Percentiles rank a stretch among this genome's conserved stretches.
phyloP scores from a whole-genome alignment of 495 filamentous ascomycete genomes.

The Penicillium crystallinum region DNA sequence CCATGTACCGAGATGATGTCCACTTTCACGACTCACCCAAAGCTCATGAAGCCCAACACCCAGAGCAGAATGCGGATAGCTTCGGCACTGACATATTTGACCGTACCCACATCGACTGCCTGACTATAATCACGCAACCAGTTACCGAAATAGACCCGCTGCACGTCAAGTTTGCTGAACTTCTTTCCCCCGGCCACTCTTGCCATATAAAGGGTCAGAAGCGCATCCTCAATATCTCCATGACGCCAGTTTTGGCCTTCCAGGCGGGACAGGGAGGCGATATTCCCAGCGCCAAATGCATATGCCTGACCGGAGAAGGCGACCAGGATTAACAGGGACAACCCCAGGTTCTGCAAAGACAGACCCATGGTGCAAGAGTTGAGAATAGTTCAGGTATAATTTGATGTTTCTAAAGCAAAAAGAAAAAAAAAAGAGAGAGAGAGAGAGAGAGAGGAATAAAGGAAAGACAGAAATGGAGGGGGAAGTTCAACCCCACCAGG shows the following conservation, averaged over 20 bases:
- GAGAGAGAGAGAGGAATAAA: neutral
- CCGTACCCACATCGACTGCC: slow-evolving; percentile 71
- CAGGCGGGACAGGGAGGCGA: slow-evolving; percentile 67
- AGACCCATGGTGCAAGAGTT: slow-evolving; percentile 17
- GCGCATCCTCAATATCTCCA: slow-evolving; percentile 83
- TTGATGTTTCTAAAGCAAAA: neutral
- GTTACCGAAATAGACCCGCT: slow-evolving; percentile 84
- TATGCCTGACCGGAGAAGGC: slow-evolving; percentile 57
- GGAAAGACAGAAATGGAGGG: neutral
- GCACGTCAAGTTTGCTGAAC: slow-evolving; percentile 82
- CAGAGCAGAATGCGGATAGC: slow-evolving; percentile 78
- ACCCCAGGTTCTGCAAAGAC: slow-evolving; percentile 26
- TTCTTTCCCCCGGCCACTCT: slow-evolving; percentile 73
- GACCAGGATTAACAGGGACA: slow-evolving; percentile 52
- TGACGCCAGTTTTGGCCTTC: slow-evolving; percentile 91
- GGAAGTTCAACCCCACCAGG: neutral
- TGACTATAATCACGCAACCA: slow-evolving; percentile 78
- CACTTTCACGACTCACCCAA: slow-evolving; percentile 26
- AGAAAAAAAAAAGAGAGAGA: neutral
- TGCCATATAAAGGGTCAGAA: slow-evolving; percentile 72
- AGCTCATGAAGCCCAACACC: slow-evolving; percentile 58
- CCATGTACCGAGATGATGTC: slow-evolving; percentile 12
- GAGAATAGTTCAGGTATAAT: neutral
- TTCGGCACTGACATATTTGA: slow-evolving; percentile 82
- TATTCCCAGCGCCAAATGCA: slow-evolving; percentile 88